Percentiles rank a stretch among this genome's conserved stretches.
These are phyloP conservation scores for Claviceps maximensis DNA, from an alignment of 2,329 filamentous ascomycete genomes.

Conservation along the genomic window DNA sequence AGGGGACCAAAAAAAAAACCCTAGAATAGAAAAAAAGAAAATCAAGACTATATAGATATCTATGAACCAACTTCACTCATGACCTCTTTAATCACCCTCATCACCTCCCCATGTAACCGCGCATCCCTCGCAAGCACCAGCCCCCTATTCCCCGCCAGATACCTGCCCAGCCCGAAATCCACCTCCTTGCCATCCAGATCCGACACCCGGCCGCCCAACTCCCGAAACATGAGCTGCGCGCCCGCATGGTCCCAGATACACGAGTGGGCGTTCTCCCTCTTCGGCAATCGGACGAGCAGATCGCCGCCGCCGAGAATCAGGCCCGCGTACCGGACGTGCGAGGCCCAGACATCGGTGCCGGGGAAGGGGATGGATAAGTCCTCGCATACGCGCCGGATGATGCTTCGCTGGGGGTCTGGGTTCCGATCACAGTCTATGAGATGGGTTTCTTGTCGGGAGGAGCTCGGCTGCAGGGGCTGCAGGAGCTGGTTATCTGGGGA, in stretches of 20 bases:
- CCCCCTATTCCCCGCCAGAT: slow-evolving; percentile 20
- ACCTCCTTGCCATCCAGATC: slow-evolving; percentile 28
- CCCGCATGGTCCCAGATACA: slow-evolving; percentile 42
- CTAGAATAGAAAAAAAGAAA: not conserved
- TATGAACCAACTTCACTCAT: not conserved
- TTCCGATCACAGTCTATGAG: slow-evolving; percentile 22
- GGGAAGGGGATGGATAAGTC: slow-evolving; percentile 20
- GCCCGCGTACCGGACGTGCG: slow-evolving; percentile 25
- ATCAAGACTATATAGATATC: slow-evolving; percentile 3
- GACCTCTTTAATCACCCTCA: slow-evolving; percentile 17
- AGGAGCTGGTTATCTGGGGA: slow-evolving; percentile 7
- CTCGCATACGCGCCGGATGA: slow-evolving; percentile 17
- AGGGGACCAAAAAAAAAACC: no score
- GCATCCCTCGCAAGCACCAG: slow-evolving; percentile 29
- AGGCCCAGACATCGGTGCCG: slow-evolving; percentile 26
- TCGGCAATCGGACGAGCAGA: slow-evolving; percentile 20
- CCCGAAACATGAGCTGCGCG: slow-evolving; percentile 42
- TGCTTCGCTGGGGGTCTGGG: slow-evolving; percentile 18
- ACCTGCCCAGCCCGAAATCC: slow-evolving; percentile 23
- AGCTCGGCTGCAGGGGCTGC: slow-evolving; percentile 2
- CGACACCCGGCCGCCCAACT: slow-evolving; percentile 39
- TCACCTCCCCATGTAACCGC: slow-evolving; percentile 26
- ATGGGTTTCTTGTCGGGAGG: slow-evolving; percentile 8
- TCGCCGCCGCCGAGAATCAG: slow-evolving; percentile 24
- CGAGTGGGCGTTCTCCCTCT: slow-evolving; percentile 10